phyloP scores from a whole-genome alignment of 2,329 filamentous ascomycete genomes.

The Escovopsis weberi region DNA sequence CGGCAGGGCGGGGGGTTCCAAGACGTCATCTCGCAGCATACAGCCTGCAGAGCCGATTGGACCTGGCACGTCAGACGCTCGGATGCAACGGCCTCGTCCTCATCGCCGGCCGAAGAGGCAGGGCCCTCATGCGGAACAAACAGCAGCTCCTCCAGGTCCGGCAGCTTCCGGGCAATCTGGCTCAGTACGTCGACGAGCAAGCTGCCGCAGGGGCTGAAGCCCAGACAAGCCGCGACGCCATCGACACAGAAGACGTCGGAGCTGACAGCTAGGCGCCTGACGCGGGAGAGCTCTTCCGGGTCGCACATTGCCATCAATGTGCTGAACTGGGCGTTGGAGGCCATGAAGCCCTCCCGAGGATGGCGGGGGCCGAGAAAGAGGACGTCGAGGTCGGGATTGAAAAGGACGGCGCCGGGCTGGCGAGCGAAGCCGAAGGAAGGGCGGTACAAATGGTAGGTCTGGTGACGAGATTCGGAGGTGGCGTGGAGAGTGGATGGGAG shows the following conservation, averaged over 20 bases:
- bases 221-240: constrained; percentile 16
- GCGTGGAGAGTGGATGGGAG: constrained; percentile 30
- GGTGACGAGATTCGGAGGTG: constrained; percentile 30
- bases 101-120: constrained; percentile 11
- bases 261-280: constrained; percentile 30
- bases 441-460: constrained; percentile 26
- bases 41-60: constrained; percentile 18
- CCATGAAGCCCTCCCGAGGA: constrained; percentile 26
- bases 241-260: constrained; percentile 28
- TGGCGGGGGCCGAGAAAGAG: constrained; percentile 29
- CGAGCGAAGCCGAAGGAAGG: constrained; percentile 28
- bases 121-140: constrained; percentile 28
- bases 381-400: constrained; percentile 27
- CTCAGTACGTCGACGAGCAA: constrained; percentile 26
- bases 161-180: constrained; percentile 24
- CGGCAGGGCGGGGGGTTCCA: constrained; percentile 24
- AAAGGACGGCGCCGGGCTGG: constrained; percentile 25
- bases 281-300: constrained; percentile 23
- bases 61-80: constrained; percentile 24
- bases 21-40: constrained; percentile 15
- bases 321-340: constrained; percentile 29
- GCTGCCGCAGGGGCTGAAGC: constrained; percentile 5
- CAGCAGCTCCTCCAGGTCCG: constrained; percentile 25
- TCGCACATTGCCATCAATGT: constrained; percentile 29
- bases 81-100: constrained; percentile 17